Evolutionary conservation across 148 eudicot genomes (phyloP).

Genomic region (Diospyros lotus): DNA sequence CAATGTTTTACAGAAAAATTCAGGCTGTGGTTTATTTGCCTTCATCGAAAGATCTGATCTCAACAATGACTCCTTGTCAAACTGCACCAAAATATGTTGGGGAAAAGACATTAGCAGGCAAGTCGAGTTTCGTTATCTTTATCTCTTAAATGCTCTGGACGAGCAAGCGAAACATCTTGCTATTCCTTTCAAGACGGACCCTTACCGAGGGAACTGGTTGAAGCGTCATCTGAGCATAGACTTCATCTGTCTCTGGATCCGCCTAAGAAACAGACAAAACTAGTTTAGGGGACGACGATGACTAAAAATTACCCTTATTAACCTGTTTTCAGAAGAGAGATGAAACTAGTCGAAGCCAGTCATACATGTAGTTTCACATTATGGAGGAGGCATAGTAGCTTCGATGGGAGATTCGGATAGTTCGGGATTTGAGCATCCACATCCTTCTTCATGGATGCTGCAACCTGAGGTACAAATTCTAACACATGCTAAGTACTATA

Average conservation of each 20-base stretch:
- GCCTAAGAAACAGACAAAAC: slow-evolving; percentile 50
- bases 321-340: not conserved
- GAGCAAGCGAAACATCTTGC: too few species aligned
- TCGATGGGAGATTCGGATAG: slow-evolving; percentile 87
- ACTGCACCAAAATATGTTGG: slow-evolving; percentile 43
- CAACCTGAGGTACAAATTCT: slow-evolving; percentile 52
- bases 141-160: not conserved
- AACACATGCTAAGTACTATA: slow-evolving; percentile 2
- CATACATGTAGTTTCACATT: slow-evolving; percentile 86
- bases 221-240: slow-evolving; percentile 97
- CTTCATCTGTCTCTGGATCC: slow-evolving; percentile 99
- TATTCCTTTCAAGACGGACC: not conserved
- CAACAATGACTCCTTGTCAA: slow-evolving; percentile 84
- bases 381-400: slow-evolving; percentile 82
- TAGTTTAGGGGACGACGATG: not conserved
- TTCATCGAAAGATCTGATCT: slow-evolving; percentile 87
- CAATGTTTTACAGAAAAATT: slow-evolving; percentile 93
- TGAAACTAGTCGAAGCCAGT: not conserved
- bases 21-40: slow-evolving; percentile 80
- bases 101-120: not conserved
- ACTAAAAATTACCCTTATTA: not conserved
- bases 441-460: slow-evolving; percentile 91
- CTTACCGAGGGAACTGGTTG: slow-evolving; percentile 89
- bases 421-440: slow-evolving; percentile 83
- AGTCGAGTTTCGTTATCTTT: not conserved